Evolutionary conservation across 257 asterid species (phyloP).

Genomic region (Solanum peruvianum): DNA sequence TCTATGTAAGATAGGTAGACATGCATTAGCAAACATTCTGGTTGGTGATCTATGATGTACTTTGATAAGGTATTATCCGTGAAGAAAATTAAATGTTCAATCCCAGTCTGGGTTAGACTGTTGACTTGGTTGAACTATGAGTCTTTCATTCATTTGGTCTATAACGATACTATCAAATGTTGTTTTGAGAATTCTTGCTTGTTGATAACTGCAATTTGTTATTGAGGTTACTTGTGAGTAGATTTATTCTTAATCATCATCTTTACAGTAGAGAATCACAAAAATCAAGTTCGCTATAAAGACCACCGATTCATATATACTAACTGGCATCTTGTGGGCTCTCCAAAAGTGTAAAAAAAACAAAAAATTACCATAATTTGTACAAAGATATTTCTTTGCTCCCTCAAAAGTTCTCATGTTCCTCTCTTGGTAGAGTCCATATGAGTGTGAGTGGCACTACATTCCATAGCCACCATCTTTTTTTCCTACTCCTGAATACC

Average conservation of each 20-base stretch:
- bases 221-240: background rate
- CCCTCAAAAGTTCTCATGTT: background rate
- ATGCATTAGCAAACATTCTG: background rate
- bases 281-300: background rate
- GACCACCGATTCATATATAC: background rate
- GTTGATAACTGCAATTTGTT: background rate
- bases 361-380: background rate
- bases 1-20: background rate
- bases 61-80: background rate
- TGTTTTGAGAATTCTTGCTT: background rate
- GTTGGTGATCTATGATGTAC: background rate
- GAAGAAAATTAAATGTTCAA: background rate
- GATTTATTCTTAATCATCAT: background rate
- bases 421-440: background rate
- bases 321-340: background rate
- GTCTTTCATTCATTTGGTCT: background rate
- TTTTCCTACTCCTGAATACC: background rate
- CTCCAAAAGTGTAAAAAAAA: background rate
- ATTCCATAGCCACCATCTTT: background rate
- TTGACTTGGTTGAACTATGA: background rate
- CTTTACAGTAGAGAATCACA: background rate
- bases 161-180: background rate
- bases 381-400: background rate
- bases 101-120: background rate
- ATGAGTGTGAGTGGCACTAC: background rate